Evolutionary conservation across 1,284 basidiomycete genomes (phyloP).

Genomic region (Ustilago bromivora): DNA sequence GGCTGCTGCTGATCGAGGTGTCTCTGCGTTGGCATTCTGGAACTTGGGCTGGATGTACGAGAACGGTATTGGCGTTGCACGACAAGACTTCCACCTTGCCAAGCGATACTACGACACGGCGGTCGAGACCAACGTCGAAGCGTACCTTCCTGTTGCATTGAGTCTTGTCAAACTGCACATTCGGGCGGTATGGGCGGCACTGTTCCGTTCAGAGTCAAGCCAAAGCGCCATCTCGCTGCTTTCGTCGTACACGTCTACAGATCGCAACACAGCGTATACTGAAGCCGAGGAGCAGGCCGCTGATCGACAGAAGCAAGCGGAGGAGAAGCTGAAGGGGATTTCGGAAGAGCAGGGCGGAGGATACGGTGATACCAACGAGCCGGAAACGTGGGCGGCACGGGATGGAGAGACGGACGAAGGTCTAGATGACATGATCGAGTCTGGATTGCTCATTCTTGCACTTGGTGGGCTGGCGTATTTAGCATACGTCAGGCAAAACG

Average conservation of each 20-base stretch:
- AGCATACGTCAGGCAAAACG: conserved; percentile 55
- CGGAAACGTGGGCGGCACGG: conserved; percentile 47
- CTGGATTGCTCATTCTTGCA: conserved; percentile 54
- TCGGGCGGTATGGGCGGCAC: conserved; percentile 79
- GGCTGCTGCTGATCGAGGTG: conserved; percentile 85
- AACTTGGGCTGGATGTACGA: conserved; percentile 99
- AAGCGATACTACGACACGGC: conserved; percentile 95
- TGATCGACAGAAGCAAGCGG: conserved; percentile 23
- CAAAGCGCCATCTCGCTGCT: conserved; percentile 58
- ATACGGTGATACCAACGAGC: conserved; percentile 54
- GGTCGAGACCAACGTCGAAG: conserved; percentile 85
- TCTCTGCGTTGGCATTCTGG: conserved; percentile 96
- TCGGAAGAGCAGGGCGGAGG: conserved; percentile 38
- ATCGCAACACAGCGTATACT: conserved; percentile 46
- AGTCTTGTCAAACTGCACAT: conserved; percentile 85
- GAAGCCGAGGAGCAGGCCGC: conserved; percentile 58
- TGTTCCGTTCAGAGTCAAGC: conserved; percentile 51
- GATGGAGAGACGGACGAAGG: conserved; percentile 47
- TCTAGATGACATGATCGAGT: conserved; percentile 61
- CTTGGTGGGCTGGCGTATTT: conserved; percentile 57
- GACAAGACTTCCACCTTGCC: conserved; percentile 88
- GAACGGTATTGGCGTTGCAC: conserved; percentile 87
- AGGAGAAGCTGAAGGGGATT: conserved; percentile 28
- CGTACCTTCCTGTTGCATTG: conserved; percentile 86
- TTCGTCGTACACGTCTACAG: conserved; percentile 39